Evolutionary conservation across 108 stramenopile genomes (phyloP).

Genomic region (Conticribra weissflogii): DNA sequence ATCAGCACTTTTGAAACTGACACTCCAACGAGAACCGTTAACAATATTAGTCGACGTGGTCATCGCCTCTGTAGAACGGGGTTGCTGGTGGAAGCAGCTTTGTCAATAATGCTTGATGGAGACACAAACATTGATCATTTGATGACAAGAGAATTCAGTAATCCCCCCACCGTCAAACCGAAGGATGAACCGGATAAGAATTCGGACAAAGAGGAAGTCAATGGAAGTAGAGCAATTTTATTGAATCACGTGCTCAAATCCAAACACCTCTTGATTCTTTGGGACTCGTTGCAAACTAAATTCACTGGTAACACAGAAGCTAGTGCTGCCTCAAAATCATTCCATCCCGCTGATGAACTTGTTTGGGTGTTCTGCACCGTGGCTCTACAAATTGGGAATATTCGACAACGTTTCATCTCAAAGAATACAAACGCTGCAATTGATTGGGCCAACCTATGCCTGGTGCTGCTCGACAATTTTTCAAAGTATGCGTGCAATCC

Average conservation of each 20-base stretch:
- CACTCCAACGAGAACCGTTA: constrained; percentile 3
- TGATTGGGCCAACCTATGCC: constrained; percentile 43
- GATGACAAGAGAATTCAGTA: constrained; percentile 9
- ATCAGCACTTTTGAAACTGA: constrained; percentile 19
- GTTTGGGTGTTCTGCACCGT: constrained; percentile 47
- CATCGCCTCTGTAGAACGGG: constrained; percentile 58
- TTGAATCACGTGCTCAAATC: constrained; percentile 35
- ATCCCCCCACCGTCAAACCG: neutral
- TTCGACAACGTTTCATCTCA: constrained; percentile 12
- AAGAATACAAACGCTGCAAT: constrained; percentile 31
- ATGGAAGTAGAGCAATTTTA: constrained; percentile 25
- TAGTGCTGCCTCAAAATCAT: neutral
- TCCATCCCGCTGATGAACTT: constrained; percentile 31
- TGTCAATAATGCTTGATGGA: constrained; percentile 75
- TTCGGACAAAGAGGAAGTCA: constrained; percentile 12
- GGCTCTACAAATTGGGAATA: constrained; percentile 20
- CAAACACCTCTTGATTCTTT: constrained; percentile 20
- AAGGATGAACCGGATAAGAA: constrained; percentile 3
- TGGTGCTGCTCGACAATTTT: constrained; percentile 46
- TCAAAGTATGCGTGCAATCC: constrained; percentile 25
- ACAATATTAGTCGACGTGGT: constrained; percentile 14
- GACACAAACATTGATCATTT: constrained; percentile 27
- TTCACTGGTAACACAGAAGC: neutral
- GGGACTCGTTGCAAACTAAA: constrained; percentile 27
- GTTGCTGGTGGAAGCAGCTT: constrained; percentile 63